Conservation (phyloP, 495 filamentous ascomycete genomes). For the Hyaloscypha variabilis region DNA sequence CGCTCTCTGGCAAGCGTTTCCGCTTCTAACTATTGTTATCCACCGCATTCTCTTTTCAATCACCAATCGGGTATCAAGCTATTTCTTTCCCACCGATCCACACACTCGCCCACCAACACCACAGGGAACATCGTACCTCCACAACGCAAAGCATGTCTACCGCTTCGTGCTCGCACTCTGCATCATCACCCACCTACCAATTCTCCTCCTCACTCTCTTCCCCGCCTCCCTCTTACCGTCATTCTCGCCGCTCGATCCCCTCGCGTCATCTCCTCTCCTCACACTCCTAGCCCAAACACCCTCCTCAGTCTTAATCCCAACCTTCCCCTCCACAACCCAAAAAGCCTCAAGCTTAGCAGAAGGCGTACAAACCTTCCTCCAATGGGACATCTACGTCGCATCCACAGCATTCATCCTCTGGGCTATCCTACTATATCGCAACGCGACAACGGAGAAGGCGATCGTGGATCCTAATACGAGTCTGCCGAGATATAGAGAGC, state of each 20-base stretch:
- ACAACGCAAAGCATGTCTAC: constrained; percentile 53
- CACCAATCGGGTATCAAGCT: not conserved
- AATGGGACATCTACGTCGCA: constrained; percentile 61
- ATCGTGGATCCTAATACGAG: constrained; percentile 14
- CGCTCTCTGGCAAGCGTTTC: constrained; percentile 64
- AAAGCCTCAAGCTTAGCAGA: constrained; percentile 45
- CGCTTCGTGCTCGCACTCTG: constrained; percentile 52
- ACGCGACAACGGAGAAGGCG: constrained; percentile 36
- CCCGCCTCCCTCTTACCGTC: constrained; percentile 44
- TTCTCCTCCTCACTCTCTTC: constrained; percentile 45
- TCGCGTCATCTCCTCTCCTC: constrained; percentile 11
- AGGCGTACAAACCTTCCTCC: constrained; percentile 55
- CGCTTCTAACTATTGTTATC: constrained; percentile 46
- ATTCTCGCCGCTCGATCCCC: constrained; percentile 47
- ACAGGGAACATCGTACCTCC: constrained; percentile 36
- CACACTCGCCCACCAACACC: constrained; percentile 23
- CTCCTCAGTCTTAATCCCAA: constrained; percentile 40
- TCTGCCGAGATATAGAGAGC: constrained; percentile 19
- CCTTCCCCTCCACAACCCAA: constrained; percentile 33
- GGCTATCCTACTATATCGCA: constrained; percentile 51
- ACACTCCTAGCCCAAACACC: constrained; percentile 45
- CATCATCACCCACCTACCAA: constrained; percentile 45
- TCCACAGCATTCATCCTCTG: constrained; percentile 54
- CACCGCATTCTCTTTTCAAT: constrained; percentile 16
- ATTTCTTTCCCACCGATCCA: constrained; percentile 27